Conservation (phyloP, 2,329 filamentous ascomycete species). For the Macrophomina tecta region DNA sequence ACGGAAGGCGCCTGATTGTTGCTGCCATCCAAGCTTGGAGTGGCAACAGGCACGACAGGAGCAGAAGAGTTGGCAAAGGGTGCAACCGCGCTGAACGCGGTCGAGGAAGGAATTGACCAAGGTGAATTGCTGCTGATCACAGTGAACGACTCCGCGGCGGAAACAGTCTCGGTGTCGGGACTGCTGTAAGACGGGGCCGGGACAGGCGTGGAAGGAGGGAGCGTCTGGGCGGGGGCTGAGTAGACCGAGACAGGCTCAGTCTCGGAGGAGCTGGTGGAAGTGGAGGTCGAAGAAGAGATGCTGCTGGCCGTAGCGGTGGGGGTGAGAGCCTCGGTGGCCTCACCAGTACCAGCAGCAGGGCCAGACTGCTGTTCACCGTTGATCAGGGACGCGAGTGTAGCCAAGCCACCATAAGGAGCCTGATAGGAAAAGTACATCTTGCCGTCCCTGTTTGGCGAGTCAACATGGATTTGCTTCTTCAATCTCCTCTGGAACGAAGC, state of each 20-base stretch:
- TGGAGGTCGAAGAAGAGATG: background rate
- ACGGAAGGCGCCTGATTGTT: background rate
- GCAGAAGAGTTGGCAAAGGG: background rate
- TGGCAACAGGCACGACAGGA: background rate
- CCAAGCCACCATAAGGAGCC: slow-evolving; percentile 5
- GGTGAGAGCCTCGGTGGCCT: background rate
- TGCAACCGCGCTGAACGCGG: background rate
- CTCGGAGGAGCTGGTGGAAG: background rate
- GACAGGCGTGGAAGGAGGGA: background rate
- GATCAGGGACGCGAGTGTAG: background rate
- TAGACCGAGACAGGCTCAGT: background rate
- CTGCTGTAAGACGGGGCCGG: background rate
- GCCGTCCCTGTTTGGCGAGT: background rate
- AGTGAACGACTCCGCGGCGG: background rate
- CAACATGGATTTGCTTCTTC: too few species aligned
- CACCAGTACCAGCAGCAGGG: background rate
- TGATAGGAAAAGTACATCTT: slow-evolving; percentile 19
- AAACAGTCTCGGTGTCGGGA: background rate
- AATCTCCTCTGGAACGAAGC: too few species aligned
- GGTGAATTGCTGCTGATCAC: background rate
- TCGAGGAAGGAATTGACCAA: background rate
- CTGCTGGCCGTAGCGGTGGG: background rate
- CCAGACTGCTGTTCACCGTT: background rate
- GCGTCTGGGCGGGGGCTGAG: background rate
- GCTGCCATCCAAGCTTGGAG: background rate